Evolutionary conservation across 108 stramenopile genomes (phyloP), one percentile per base, ranked within the genome.

Genomic region (Phaeodactylum tricornutum): DNA sequence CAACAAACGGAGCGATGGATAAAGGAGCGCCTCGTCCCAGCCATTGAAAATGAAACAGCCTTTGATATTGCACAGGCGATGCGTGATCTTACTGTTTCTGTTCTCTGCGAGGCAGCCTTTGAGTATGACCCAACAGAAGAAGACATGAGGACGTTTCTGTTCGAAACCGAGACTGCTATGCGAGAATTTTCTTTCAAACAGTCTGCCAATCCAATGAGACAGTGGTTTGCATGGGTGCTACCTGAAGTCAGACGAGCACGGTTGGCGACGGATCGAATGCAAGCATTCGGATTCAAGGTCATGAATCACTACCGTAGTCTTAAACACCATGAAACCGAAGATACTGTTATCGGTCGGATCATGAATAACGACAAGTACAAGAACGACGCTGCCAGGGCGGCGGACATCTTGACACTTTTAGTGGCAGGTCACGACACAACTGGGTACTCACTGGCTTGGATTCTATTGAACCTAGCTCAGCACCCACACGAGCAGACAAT

Each of bases 381-480:
- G 16, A 36, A 52, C 36, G 59, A 61, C 9, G 16, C 55, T 3
- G 59, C 50, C 2, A 38, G 59, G 7, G 26, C 32, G 5, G 27
- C 21, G 21, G 63, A 64, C 26, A 51, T 51, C 16, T 4, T 29
- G n/a, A 35, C 29, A 4, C 23, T 61, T 23, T 43, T 64, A n/a
- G 3, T 65, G 9, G 58, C 48, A 29, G 61, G 61, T 1, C 39
- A 55, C 34, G 65, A 66, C 17, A 77, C 75, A 7, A 77, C 71
- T 14, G 71, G 43, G n/a, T 71, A 71, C 39, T 42, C 61, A 7
- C 36, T 72, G 38, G 63, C 63, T 28, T 63, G 43, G 36, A 68
- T 57, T 14, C 43, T 67, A 15, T 19, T 57, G 28, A 47, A 59
- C 38, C 35, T 77, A 12, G 62, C 75, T 4, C 49, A 53, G 17